Evolutionary conservation across 2,329 filamentous ascomycete species (phyloP).

Genomic region (Phyllosticta paracitricarpa): DNA sequence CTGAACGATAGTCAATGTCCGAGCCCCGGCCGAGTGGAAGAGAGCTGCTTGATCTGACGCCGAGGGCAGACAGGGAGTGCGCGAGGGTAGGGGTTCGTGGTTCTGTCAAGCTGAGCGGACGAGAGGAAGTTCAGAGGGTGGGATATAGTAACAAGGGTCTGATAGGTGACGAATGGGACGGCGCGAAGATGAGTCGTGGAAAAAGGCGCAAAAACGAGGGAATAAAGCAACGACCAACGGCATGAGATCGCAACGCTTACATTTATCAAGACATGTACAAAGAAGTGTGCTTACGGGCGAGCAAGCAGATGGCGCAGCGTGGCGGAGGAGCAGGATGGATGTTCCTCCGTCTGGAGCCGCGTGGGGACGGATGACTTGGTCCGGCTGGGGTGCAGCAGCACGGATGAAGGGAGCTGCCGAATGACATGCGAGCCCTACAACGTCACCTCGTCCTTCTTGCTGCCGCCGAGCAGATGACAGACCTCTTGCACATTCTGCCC

Average conservation of each 20-base stretch:
- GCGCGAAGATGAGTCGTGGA: background rate
- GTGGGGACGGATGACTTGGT: background rate
- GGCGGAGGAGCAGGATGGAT: background rate
- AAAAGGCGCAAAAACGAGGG: background rate
- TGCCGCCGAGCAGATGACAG: slow-evolving; percentile 54
- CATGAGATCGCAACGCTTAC: background rate
- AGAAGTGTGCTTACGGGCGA: background rate
- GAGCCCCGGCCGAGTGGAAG: background rate
- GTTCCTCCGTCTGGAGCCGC: background rate
- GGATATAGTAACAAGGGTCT: background rate
- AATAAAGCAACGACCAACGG: background rate
- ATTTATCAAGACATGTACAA: background rate
- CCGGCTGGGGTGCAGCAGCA: background rate
- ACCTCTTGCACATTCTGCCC: slow-evolving; percentile 75
- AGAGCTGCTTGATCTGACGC: background rate
- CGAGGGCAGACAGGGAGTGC: background rate
- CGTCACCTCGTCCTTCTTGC: background rate
- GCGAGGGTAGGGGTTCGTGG: background rate
- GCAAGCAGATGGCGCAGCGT: background rate
- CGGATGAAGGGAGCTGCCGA: background rate
- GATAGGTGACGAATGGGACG: background rate
- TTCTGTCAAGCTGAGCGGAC: slow-evolving; percentile 4
- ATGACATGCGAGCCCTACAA: background rate
- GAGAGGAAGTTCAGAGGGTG: slow-evolving; percentile 9
- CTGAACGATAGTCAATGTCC: background rate